Evolutionary conservation across 768 basidiomycete genomes (phyloP).

Genomic region (Coprinellus micaceus): DNA sequence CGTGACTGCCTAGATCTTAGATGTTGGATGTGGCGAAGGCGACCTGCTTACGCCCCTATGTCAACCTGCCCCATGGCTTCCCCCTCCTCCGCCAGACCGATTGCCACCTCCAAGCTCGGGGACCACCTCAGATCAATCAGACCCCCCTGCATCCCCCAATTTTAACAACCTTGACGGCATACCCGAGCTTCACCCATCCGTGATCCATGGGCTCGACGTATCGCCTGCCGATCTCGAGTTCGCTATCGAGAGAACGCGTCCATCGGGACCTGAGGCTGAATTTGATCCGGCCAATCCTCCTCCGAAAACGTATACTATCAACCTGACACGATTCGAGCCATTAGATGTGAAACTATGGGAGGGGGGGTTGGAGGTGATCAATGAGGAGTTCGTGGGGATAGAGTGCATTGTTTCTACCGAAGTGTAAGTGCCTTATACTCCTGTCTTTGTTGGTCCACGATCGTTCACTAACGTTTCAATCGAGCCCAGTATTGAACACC

Average conservation of each 20-base stretch:
- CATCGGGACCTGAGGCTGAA: slow-evolving; percentile 22
- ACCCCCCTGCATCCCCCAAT: slow-evolving; percentile 18
- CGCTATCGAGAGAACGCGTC: slow-evolving; percentile 47
- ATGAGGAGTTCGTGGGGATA: slow-evolving; percentile 57
- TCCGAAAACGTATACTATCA: slow-evolving; percentile 21
- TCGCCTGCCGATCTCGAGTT: slow-evolving; percentile 48
- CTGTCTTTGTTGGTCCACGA: neutral
- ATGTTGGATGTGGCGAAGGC: slow-evolving; percentile 85
- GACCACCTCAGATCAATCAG: slow-evolving; percentile 2
- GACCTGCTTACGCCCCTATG: slow-evolving; percentile 64
- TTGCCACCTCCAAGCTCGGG: slow-evolving; percentile 24
- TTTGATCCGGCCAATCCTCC: neutral
- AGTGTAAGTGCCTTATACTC: slow-evolving; percentile 51
- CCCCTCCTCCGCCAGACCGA: slow-evolving; percentile 36
- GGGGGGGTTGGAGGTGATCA: slow-evolving; percentile 67
- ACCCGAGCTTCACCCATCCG: slow-evolving; percentile 53
- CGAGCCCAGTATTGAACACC: slow-evolving; percentile 69
- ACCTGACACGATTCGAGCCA: slow-evolving; percentile 61
- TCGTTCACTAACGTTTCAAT: neutral
- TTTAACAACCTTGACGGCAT: slow-evolving; percentile 41
- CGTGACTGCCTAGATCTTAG: slow-evolving; percentile 54
- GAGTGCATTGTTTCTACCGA: slow-evolving; percentile 78
- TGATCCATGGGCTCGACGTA: slow-evolving; percentile 69
- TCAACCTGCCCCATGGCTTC: slow-evolving; percentile 71
- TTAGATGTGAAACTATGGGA: slow-evolving; percentile 67